These are phyloP conservation scores for Podospora comata DNA, from an alignment of 495 filamentous ascomycete species.

Conservation along the genomic window DNA sequence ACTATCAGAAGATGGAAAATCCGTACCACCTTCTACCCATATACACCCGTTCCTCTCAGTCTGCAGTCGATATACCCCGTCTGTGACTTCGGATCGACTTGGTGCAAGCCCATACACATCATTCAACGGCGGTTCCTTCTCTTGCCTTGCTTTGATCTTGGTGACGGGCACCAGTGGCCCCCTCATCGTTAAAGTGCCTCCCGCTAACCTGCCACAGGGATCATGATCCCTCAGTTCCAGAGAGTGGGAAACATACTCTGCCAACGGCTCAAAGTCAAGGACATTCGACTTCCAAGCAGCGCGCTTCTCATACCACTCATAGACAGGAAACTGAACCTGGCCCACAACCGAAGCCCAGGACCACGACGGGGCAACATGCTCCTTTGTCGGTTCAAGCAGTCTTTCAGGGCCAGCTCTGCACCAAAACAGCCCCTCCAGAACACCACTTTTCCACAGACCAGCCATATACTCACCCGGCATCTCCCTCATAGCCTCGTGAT, in stretches of 20 bases:
- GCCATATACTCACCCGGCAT: slow-evolving; percentile 19
- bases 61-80: slow-evolving; percentile 14
- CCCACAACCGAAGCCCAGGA: slow-evolving; percentile 38
- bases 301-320: slow-evolving; percentile 21
- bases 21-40: slow-evolving; percentile 28
- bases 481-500: background rate
- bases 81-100: slow-evolving; percentile 16
- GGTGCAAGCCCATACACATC: slow-evolving; percentile 17
- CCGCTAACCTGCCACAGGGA: slow-evolving; percentile 5
- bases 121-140: slow-evolving; percentile 9
- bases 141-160: slow-evolving; percentile 3
- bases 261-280: slow-evolving; percentile 24
- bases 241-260: slow-evolving; percentile 13
- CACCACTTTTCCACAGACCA: slow-evolving; percentile 28
- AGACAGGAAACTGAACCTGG: slow-evolving; percentile 24
- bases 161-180: slow-evolving; percentile 21
- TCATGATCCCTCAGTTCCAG: slow-evolving; percentile 10
- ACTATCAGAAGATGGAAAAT: slow-evolving; percentile 5
- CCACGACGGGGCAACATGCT: slow-evolving; percentile 36
- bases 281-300: slow-evolving; percentile 19
- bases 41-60: background rate
- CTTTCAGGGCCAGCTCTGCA: background rate
- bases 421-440: slow-evolving; percentile 32
- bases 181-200: slow-evolving; percentile 10
- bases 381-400: slow-evolving; percentile 8